A percentile compares a stretch with the other conserved stretches of the same genome.
Evolutionary conservation across 1,139 yeast genomes (phyloP).

Genomic region (Diutina rugosa): DNA sequence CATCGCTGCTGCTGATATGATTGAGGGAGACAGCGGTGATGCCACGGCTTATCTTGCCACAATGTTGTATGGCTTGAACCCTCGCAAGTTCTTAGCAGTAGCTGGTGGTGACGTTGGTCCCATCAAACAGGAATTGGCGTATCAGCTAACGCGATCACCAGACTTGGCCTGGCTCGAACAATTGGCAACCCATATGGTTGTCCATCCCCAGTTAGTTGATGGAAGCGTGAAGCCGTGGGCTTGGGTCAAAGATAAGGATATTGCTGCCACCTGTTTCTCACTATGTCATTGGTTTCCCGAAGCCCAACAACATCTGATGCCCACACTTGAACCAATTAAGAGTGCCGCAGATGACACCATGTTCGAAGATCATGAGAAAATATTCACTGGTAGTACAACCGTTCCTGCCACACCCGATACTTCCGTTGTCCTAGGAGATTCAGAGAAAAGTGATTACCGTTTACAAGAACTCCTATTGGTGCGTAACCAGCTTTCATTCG

Average conservation of each 20-base stretch:
- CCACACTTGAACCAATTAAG: background rate
- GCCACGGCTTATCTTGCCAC: background rate
- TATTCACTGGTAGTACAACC: background rate
- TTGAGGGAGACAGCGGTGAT: background rate
- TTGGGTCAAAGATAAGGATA: background rate
- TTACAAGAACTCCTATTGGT: background rate
- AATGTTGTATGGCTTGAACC: background rate
- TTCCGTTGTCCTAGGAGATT: background rate
- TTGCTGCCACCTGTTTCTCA: background rate
- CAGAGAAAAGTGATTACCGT: background rate
- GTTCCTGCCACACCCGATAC: background rate
- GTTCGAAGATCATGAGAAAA: background rate
- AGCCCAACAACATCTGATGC: background rate
- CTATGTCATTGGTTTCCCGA: background rate
- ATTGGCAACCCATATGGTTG: background rate
- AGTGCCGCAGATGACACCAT: background rate
- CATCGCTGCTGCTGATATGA: background rate
- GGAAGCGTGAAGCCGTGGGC: background rate
- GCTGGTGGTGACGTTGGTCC: background rate
- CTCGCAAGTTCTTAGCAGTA: background rate
- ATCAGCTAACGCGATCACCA: background rate
- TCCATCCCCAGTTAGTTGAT: background rate
- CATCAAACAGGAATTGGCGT: background rate
- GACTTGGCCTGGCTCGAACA: background rate
- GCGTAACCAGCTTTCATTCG: background rate